These are phyloP conservation scores for Beverwykella pulmonaria DNA, from an alignment of 495 filamentous ascomycete genomes.

Conservation along the genomic window DNA sequence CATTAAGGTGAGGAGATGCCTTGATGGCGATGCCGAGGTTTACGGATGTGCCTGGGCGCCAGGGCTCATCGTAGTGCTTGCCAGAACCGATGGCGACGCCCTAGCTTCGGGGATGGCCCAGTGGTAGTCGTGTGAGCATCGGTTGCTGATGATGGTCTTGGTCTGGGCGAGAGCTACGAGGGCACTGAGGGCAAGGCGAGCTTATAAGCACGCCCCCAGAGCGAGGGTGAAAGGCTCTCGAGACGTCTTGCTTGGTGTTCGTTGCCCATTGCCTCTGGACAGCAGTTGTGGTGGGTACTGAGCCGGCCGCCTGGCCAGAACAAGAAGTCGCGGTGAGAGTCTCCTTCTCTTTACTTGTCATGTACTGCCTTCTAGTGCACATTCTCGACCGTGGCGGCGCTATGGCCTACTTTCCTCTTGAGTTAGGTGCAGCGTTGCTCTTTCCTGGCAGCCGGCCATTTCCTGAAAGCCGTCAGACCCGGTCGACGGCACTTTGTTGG, in stretches of 20 bases:
- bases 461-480: too few relatives aligned
- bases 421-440: background rate
- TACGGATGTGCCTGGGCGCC: conserved; percentile 10
- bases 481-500: background rate
- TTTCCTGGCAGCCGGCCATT: too few relatives aligned
- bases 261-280: background rate
- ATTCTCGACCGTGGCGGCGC: background rate
- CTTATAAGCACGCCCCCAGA: background rate
- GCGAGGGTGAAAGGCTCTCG: background rate
- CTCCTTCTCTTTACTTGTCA: background rate
- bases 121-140: conserved; percentile 52
- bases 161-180: conserved; percentile 47
- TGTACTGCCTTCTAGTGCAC: background rate
- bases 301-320: background rate
- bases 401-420: background rate
- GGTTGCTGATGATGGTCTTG: conserved; percentile 56
- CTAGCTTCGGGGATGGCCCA: conserved; percentile 53
- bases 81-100: conserved; percentile 11
- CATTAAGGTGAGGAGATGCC: conserved; percentile 43
- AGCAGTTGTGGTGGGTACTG: background rate
- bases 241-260: background rate
- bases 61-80: conserved; percentile 17
- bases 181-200: conserved; percentile 11
- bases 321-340: background rate
- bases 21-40: conserved; percentile 45